These are phyloP conservation scores for Talaromyces marneffei DNA, from an alignment of 2,329 filamentous ascomycete genomes.

Conservation along the genomic window DNA sequence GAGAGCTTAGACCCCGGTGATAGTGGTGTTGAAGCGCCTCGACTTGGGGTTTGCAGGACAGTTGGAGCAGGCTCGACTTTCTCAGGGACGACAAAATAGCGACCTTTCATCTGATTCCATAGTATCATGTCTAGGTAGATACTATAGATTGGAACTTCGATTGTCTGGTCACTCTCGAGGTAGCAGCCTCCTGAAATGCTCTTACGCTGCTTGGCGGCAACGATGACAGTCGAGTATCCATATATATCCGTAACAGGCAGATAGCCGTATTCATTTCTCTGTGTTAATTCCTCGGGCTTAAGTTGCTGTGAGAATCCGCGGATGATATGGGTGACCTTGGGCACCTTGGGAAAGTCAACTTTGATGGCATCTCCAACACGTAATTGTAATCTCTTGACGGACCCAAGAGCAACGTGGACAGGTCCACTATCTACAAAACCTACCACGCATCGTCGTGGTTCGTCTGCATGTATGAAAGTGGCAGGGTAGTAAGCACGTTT, in stretches of 20 bases:
- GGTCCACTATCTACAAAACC: slow-evolving; percentile 42
- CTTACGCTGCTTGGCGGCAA: slow-evolving; percentile 40
- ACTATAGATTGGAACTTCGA: slow-evolving; percentile 39
- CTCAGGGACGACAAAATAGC: slow-evolving; percentile 29
- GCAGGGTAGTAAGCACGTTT: slow-evolving; percentile 55
- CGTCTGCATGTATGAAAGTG: slow-evolving; percentile 43
- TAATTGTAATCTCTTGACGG: slow-evolving; percentile 42
- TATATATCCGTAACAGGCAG: slow-evolving; percentile 38
- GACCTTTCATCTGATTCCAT: slow-evolving; percentile 42
- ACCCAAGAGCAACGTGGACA: slow-evolving; percentile 35
- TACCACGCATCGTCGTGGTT: slow-evolving; percentile 40
- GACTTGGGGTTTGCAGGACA: slow-evolving; percentile 33
- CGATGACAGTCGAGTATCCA: slow-evolving; percentile 37
- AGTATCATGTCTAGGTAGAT: slow-evolving; percentile 44
- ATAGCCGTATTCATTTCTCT: slow-evolving; percentile 21
- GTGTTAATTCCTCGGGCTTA: slow-evolving; percentile 22
- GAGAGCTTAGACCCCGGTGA: slow-evolving; percentile 49
- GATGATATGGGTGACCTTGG: slow-evolving; percentile 40
- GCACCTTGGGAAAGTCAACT: slow-evolving; percentile 38
- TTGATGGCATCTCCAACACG: slow-evolving; percentile 43
- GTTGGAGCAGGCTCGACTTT: slow-evolving; percentile 18
- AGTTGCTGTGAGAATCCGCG: slow-evolving; percentile 37
- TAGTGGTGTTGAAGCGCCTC: slow-evolving; percentile 35
- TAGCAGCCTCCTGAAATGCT: slow-evolving; percentile 32
- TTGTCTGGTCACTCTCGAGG: slow-evolving; percentile 25